phyloP scores from a whole-genome alignment of 306 rosid genomes.

The Rosa chinensis region DNA sequence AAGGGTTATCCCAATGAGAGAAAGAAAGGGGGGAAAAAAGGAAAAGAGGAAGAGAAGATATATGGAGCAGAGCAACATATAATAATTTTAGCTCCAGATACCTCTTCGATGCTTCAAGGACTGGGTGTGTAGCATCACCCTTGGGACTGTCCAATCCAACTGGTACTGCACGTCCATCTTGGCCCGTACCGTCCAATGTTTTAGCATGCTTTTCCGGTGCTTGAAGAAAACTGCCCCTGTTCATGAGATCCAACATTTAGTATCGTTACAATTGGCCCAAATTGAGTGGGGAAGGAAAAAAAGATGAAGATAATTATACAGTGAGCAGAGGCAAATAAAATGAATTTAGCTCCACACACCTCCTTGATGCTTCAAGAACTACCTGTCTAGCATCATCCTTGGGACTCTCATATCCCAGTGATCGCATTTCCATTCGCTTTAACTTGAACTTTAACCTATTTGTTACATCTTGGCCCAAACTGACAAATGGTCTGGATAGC shows the following conservation, averaged over 20 bases:
- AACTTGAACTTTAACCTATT: conserved; percentile 28
- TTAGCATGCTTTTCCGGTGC: not conserved
- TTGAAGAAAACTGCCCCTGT: not conserved
- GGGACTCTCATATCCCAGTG: not conserved
- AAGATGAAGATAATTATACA: not conserved
- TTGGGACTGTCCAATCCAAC: not conserved
- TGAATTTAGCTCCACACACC: not conserved
- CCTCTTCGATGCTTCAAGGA: conserved; percentile 5
- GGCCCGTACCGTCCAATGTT: not conserved
- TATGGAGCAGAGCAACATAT: not conserved
- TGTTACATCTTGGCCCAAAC: conserved; percentile 20
- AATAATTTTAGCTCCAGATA: not conserved
- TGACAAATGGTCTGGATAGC: not conserved
- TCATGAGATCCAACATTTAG: not conserved
- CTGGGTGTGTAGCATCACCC: conserved; percentile 16
- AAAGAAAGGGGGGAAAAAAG: not conserved
- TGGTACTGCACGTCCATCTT: not conserved
- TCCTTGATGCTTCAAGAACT: conserved; percentile 4
- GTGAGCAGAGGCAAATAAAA: not conserved
- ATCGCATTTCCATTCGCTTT: conserved; percentile 5
- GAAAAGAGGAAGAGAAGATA: not conserved
- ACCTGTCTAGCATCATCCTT: not conserved
- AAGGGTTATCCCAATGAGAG: not conserved
- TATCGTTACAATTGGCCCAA: not conserved
- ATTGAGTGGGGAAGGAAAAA: not conserved